Base-by-base conservation (phyloP, 163 green algal species). In the Dunaliella salina region DNA sequence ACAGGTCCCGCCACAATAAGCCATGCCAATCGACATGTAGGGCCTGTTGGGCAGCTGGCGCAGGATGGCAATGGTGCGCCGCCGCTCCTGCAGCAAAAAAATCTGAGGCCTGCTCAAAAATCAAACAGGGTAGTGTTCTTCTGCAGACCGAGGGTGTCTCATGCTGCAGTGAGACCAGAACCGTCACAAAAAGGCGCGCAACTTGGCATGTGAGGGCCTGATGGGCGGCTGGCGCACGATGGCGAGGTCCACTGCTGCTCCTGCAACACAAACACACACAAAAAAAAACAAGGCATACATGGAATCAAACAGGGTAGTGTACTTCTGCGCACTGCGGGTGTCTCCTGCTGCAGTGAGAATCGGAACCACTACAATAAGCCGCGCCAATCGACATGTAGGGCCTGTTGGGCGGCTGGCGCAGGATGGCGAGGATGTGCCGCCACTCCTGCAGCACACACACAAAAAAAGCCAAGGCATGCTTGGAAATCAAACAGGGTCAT, bases 321-420 rank as follows among this genome's bases (percentile, higher is more conserved):
- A n/a, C n/a, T n/a, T n/a, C n/a, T n/a, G n/a, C n/a, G n/a, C n/a
- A n/a, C n/a, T n/a, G n/a, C 57, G 15, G 15, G 57, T 69, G 57
- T 69, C 78, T 98, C 94, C 32, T 67, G 82, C 33, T 90, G 91
- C 45, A 98, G 89, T 0, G 87, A 92, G 75, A 92, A 90, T 0
- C 95, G 90, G 87, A 97, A 97, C 67, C 94, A 92, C 97, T 96
- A 99, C 87, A 99, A 88, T 86, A 99, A 89, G 79, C 88, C 91
- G 40, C 89, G 88, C 81, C 98, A 94, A 4, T 95, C 92, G 0
- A 85, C 79, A 30, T 87, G 46, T 40, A 96, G 89, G 91, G 90
- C 91, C 94, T 95, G 89, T 96, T 96, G 50, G 94, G 94, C 33
- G 96, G 95, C 80, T 95, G 88, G 85, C 90, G 88, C 12, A 99